Evolutionary conservation across 2,329 filamentous ascomycete species (phyloP).

Genomic region (Neofusicoccum laricinum): DNA sequence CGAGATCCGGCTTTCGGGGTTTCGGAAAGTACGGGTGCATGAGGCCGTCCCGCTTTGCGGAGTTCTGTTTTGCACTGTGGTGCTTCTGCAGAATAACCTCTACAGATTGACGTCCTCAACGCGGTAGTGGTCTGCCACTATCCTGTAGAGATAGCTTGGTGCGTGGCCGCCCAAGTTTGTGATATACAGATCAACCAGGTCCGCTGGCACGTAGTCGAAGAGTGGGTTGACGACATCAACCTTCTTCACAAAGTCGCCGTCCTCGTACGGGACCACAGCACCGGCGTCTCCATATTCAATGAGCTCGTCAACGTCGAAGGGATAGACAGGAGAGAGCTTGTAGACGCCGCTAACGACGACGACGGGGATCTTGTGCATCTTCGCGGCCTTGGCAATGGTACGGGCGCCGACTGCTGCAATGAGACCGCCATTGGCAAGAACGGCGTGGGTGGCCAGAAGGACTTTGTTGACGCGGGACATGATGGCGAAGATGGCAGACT

Average conservation of each 20-base stretch:
- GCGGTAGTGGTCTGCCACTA: slow-evolving; percentile 70
- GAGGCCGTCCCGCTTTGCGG: background rate
- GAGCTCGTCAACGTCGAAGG: slow-evolving; percentile 75
- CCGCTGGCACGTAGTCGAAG: slow-evolving; percentile 77
- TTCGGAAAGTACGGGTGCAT: background rate
- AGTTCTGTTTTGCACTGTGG: background rate
- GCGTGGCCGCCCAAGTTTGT: slow-evolving; percentile 77
- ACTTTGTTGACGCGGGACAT: slow-evolving; percentile 97
- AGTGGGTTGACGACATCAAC: slow-evolving; percentile 76
- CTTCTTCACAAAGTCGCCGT: slow-evolving; percentile 74
- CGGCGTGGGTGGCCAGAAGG: slow-evolving; percentile 80
- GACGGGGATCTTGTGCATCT: slow-evolving; percentile 77
- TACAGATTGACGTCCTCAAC: background rate
- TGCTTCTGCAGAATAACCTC: background rate
- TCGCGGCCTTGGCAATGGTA: slow-evolving; percentile 80
- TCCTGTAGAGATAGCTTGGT: slow-evolving; percentile 68
- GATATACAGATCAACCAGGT: slow-evolving; percentile 76
- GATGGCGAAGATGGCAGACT: slow-evolving; percentile 83
- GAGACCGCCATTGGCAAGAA: slow-evolving; percentile 84
- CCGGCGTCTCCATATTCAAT: slow-evolving; percentile 85
- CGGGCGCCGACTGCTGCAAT: slow-evolving; percentile 81
- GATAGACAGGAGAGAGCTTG: slow-evolving; percentile 87
- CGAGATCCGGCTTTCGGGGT: background rate
- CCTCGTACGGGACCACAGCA: slow-evolving; percentile 71
- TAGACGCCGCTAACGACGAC: slow-evolving; percentile 89